Evolutionary conservation across 371 early-diverging fungal genomes (phyloP).

Genomic region (Edhazardia aedis): DNA sequence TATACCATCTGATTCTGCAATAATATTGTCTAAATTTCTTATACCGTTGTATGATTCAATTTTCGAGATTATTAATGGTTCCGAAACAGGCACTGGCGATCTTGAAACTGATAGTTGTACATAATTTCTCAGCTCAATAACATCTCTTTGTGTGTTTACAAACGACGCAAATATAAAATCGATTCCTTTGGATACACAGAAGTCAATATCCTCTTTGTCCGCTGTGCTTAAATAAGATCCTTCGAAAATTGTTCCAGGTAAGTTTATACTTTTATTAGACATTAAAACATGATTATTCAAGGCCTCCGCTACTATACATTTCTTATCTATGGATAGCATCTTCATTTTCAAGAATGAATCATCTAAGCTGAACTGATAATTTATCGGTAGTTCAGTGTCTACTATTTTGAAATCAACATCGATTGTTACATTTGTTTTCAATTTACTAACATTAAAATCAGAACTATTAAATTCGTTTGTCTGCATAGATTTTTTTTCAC

Average conservation of each 20-base stretch:
- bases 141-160: slow-evolving; percentile 12
- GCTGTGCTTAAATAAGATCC: slow-evolving; percentile 13
- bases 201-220: slow-evolving; percentile 28
- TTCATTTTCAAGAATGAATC: slow-evolving; percentile 28
- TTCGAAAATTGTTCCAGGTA: slow-evolving; percentile 15
- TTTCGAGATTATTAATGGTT: slow-evolving; percentile 40
- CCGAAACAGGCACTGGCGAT: neutral
- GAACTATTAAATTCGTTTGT: too few species aligned
- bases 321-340: slow-evolving; percentile 8
- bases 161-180: slow-evolving; percentile 44
- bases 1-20: slow-evolving; percentile 72
- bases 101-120: slow-evolving; percentile 28
- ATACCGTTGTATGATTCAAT: slow-evolving; percentile 77
- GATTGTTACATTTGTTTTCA: too few species aligned
- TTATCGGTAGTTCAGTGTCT: too few species aligned
- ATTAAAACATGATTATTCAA: slow-evolving; percentile 11
- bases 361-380: slow-evolving; percentile 22
- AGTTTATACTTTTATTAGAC: slow-evolving; percentile 30
- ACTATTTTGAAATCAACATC: too few species aligned
- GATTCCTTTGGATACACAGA: slow-evolving; percentile 24
- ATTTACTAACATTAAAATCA: too few species aligned
- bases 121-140: slow-evolving; percentile 42
- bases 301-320: slow-evolving; percentile 13
- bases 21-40: slow-evolving; percentile 79
- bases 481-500: too few species aligned